Base-by-base conservation (phyloP, 805 yeast species). In the Barnettozyma vustinii region DNA sequence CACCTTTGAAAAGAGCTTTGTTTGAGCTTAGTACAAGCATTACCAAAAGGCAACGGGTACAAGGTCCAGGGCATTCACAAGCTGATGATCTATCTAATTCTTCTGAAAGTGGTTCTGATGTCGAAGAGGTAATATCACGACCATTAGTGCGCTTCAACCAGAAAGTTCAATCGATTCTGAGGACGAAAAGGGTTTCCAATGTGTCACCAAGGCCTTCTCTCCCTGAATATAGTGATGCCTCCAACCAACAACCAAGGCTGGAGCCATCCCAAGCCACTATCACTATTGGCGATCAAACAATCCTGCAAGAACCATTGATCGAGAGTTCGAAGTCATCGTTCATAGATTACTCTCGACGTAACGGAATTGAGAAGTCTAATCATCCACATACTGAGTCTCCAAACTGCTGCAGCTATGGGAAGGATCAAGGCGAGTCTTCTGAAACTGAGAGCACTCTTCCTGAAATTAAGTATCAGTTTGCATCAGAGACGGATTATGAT, bases 251-350 rank as follows among this genome's bases (percentile, higher is more conserved):
- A 15, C 16, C 41, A 19, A 36, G 26, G 16, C 19, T 26, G 2
- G 27, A 44, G 27, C 7, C 47, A 10, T 51, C 51, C 5, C 21
- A 42, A 13, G 55, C 61, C 9, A 52, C 56, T 1, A 52, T 62
- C 40, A 58, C 58, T 32, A 55, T 60, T 21, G 65, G 56, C 33
- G 64, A 58, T 25, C 41, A 56, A 15, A 49, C 50, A 21, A 40
- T 51, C 5, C 52, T 57, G 25, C 54, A 60, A 13, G 51, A 50
- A 30, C 67, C 57, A 0, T 47, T 40, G 16, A 25, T 56, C 1
- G 52, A 54, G 5, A 57, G 56, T 33, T 49, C 56, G 5, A 49
- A 48, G 25, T 36, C 63, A 19, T 51, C 53, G 4, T 57, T 63
- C n/a, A 49, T 50, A 30, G 49, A 48, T 16, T 41, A 51, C 39